Conservation (phyloP, 805 yeast species). For the Vanderwaltozyma tropicalis region DNA sequence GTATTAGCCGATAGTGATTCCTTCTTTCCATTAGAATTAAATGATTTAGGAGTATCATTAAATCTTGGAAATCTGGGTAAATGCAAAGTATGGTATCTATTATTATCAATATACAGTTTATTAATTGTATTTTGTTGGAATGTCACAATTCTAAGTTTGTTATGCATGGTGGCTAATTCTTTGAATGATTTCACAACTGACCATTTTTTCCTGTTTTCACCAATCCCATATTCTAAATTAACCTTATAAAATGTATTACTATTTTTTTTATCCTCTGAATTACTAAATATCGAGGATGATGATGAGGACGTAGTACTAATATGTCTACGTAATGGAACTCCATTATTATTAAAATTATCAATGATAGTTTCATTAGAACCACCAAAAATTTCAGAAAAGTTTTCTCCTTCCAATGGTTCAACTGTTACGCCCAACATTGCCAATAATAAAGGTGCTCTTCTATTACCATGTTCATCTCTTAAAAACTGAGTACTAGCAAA, state of each 20-base stretch:
- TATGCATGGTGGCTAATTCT: constrained; percentile 64
- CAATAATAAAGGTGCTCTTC: constrained; percentile 73
- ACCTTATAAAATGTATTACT: constrained; percentile 35
- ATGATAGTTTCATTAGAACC: constrained; percentile 27
- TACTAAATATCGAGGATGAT: constrained; percentile 2
- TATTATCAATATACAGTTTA: constrained; percentile 19
- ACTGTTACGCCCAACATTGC: constrained; percentile 62
- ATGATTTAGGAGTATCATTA: constrained; percentile 8
- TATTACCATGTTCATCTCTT: constrained; percentile 63
- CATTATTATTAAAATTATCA: constrained; percentile 28
- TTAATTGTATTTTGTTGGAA: constrained; percentile 34
- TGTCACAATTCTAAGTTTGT: constrained; percentile 47
- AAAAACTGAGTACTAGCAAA: constrained; percentile 65
- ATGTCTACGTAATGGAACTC: not conserved
- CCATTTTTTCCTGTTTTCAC: constrained; percentile 72
- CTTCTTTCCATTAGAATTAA: not conserved
- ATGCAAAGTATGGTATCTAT: constrained; percentile 16
- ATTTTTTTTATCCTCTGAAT: constrained; percentile 1
- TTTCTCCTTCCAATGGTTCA: constrained; percentile 17
- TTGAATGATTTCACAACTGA: constrained; percentile 57
- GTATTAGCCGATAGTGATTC: not conserved
- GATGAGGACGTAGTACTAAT: not conserved
- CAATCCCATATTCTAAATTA: constrained; percentile 87
- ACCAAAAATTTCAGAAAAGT: not conserved
- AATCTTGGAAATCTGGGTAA: constrained; percentile 25